Conservation (phyloP, 768 basidiomycete genomes). For the Macrolepiota dolichaula region DNA sequence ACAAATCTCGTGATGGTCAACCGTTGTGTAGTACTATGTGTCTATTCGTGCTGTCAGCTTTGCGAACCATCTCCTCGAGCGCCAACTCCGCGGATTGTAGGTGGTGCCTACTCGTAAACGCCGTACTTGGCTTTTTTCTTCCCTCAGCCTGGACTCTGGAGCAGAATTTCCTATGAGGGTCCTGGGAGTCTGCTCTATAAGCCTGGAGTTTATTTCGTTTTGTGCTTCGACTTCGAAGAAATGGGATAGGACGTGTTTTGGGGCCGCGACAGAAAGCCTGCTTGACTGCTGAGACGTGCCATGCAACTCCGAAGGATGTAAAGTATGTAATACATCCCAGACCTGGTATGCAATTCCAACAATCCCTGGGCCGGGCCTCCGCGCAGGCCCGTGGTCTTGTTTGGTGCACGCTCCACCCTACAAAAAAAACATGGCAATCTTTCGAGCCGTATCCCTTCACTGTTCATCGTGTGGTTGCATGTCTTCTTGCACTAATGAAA, state of each 20-base stretch:
- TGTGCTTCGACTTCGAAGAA: conserved; percentile 7
- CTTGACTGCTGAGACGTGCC: conserved; percentile 1
- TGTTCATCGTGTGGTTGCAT: too few relatives aligned
- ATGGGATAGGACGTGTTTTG: background rate
- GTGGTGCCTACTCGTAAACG: background rate
- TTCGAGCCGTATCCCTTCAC: background rate
- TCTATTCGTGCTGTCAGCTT: background rate
- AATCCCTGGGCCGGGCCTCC: background rate
- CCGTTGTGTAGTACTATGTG: background rate
- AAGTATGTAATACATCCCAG: conserved; percentile 7
- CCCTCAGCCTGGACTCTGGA: background rate
- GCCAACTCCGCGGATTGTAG: conserved; percentile 11
- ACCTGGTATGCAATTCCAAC: background rate
- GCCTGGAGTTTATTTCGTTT: conserved; percentile 4
- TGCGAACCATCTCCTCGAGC: background rate
- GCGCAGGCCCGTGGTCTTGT: background rate
- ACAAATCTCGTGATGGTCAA: background rate
- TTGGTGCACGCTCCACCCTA: background rate
- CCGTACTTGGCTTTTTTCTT: background rate
- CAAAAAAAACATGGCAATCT: conserved; percentile 1
- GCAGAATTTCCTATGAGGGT: background rate
- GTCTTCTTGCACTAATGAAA: background rate
- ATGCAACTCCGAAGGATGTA: conserved; percentile 1
- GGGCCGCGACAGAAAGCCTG: conserved; percentile 10
- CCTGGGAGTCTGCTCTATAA: conserved; percentile 2